These are phyloP conservation scores for Malus domestica DNA, from an alignment of 306 rosid species.

Conservation along the genomic window ASM211411v1 NC_041801.1:16185501-16186000, in stretches of 20 bases:
- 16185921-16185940: neutral
- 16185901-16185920: neutral
- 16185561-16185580: constrained; percentile 5
- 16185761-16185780: neutral
- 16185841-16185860: neutral
- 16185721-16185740: neutral
- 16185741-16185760: neutral
- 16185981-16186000: no score
- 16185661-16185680: neutral
- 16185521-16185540: neutral
- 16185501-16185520: neutral
- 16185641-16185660: neutral
- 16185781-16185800: neutral
- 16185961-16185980: neutral
- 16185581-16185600: neutral
- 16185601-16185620: neutral
- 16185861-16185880: neutral
- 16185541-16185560: neutral
- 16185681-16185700: neutral
- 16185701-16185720: neutral
- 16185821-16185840: neutral
- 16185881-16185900: neutral
- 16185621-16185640: neutral
- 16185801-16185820: neutral
- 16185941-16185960: neutral